Base-by-base conservation (phyloP, 164 flowering plant species). In the Buxus sempervirens region DNA sequence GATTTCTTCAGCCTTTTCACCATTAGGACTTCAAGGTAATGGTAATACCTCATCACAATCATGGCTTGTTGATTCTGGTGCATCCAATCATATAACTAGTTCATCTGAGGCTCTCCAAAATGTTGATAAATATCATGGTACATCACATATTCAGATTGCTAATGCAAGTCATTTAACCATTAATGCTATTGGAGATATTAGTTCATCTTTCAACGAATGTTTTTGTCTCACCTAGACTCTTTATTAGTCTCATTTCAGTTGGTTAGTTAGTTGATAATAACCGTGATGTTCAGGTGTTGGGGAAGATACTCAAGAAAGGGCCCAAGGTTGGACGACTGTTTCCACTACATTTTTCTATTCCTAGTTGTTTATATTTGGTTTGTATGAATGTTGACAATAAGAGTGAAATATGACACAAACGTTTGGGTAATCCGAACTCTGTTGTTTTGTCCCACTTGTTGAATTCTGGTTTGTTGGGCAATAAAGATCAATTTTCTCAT, bases 191-290 rank as follows among this genome's bases (percentile, higher is more conserved):
- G 19, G 42, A 22, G 62, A 60, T 60, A 28, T 59, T 59, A 24
- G 19, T 6, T 41, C 62, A 0, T 25, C 62, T 24, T 60, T 60
- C 41, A 26, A 25, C 3, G 15, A n/a, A 60, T 60, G 42, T 60
- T 16, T 60, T 24, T 26, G 42, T 60, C 5, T 60, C 62, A 14
- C 62, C 21, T 28, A 21, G 62, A 10, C 36, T 60, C 5, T 61
- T 14, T 61, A n/a, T 9, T 32, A 61, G 5, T 61, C 22, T 60
- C 1, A 6, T 60, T 19, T 60, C 24, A 0, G 4, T 60, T 60
- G 63, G 63, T 0, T 48, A 60, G 15, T 27, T 60, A 36, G 48
- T 60, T n/a, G 63, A 60, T 18, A 38, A 61, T 36, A 38, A 61
- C 6, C n/a, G 15, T 61, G 21, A 61, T 27, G 63, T 60, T 32